A percentile compares a stretch with the other conserved stretches of the same genome.
Evolutionary conservation across 129 eudicot species (phyloP).

Genomic region (Scalesia atractyloides): DNA sequence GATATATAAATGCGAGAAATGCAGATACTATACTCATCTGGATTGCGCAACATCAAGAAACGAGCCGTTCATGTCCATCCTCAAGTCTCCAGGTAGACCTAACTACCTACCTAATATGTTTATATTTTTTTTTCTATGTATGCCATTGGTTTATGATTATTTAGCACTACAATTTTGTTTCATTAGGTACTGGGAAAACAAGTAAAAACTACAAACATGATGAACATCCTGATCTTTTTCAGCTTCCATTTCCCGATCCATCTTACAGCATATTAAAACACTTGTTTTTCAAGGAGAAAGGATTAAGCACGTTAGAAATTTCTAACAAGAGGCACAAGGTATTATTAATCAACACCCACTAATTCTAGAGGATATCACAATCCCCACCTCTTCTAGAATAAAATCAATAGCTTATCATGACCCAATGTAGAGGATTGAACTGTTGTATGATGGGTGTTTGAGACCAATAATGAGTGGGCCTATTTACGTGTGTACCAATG

Average conservation of each 20-base stretch:
- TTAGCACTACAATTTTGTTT: not conserved
- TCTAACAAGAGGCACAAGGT: no score
- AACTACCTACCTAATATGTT: not conserved
- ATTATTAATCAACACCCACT: not conserved
- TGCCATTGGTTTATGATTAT: not conserved
- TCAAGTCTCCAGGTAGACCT: not conserved
- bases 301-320: no score
- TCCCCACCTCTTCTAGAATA: not conserved
- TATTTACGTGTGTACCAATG: not conserved
- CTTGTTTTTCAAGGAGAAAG: not conserved
- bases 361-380: not conserved
- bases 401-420: not conserved
- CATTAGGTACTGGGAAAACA: not conserved
- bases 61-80: conserved; percentile 6
- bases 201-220: not conserved
- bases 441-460: not conserved
- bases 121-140: not conserved
- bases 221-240: not conserved
- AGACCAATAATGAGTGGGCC: not conserved
- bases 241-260: conserved; percentile 2
- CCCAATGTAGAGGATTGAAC: not conserved
- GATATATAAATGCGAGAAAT: conserved; percentile 6
- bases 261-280: not conserved
- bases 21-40: not conserved
- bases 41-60: no score